Percentiles rank a stretch among this genome's conserved stretches.
phyloP scores from a whole-genome alignment of 805 yeast species.

The Dipodascus geniculatus region DNA sequence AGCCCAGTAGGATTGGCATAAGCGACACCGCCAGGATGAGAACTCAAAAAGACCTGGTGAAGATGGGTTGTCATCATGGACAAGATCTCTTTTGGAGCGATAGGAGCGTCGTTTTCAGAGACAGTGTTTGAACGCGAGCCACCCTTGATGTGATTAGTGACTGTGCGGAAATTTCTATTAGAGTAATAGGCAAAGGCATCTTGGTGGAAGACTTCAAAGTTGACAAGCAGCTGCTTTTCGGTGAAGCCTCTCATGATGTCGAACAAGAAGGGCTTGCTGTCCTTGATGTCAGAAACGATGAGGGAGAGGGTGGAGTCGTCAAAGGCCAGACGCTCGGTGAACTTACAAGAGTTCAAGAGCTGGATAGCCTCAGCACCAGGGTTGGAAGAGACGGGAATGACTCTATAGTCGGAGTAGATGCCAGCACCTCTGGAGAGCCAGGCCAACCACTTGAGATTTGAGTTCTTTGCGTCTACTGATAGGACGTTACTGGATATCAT shows the following conservation, averaged over 20 bases:
- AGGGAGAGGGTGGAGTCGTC: constrained; percentile 14
- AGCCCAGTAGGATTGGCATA: constrained; percentile 16
- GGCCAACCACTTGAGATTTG: constrained; percentile 15
- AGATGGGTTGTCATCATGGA: constrained; percentile 18
- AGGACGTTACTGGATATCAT: constrained; percentile 5
- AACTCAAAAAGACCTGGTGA: constrained; percentile 17
- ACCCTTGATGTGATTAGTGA: constrained; percentile 4
- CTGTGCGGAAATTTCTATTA: constrained; percentile 9
- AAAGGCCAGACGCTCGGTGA: constrained; percentile 11
- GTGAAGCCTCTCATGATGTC: constrained; percentile 6
- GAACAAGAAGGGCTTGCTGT: constrained; percentile 6
- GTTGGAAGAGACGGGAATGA: constrained; percentile 15
- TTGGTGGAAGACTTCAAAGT: constrained; percentile 6
- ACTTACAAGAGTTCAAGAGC: constrained; percentile 13
- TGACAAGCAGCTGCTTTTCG: constrained; percentile 1
- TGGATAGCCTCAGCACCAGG: constrained; percentile 7
- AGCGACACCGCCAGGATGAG: constrained; percentile 12
- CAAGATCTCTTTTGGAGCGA: background rate
- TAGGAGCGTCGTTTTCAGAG: constrained; percentile 9
- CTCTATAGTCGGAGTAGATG: constrained; percentile 15
- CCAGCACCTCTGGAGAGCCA: constrained; percentile 19
- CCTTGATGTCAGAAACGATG: constrained; percentile 8
- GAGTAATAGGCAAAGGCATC: constrained; percentile 16
- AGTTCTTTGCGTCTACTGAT: constrained; percentile 4
- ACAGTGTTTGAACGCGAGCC: constrained; percentile 8